Conservation (phyloP, 225 moss, liverwort and hornwort genomes). For the Climacium dendroides region DNA sequence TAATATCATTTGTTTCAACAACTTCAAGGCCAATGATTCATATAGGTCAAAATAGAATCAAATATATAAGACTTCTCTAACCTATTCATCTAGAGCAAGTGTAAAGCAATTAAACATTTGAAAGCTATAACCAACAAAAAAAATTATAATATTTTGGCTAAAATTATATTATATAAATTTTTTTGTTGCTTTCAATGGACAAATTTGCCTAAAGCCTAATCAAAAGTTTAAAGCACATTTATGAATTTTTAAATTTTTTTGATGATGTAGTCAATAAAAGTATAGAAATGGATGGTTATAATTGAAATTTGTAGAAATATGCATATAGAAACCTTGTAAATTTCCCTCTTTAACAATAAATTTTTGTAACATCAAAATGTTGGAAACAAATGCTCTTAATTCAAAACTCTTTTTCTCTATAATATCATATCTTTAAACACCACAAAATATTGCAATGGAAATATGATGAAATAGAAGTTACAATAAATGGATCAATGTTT, state of each 20-base stretch:
- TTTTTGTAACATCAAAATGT: neutral
- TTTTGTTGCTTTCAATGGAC: accelerated
- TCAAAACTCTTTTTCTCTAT: neutral
- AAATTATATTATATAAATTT: too few relatives aligned
- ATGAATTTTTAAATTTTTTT: neutral
- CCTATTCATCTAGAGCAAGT: accelerated
- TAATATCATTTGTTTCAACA: too few relatives aligned
- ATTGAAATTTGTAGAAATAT: neutral
- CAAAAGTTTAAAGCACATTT: too few relatives aligned
- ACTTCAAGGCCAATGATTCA: too few relatives aligned
- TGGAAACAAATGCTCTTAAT: accelerated
- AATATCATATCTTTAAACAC: neutral
- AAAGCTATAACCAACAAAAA: neutral
- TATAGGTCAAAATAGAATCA: too few relatives aligned
- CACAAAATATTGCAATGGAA: neutral
- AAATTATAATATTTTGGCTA: neutral
- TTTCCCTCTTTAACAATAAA: neutral
- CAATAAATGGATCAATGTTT: too few relatives aligned
- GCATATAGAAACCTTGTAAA: neutral
- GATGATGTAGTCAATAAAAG: neutral
- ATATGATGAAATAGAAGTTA: neutral
- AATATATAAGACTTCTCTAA: too few relatives aligned
- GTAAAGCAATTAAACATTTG: neutral
- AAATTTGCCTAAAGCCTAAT: neutral
- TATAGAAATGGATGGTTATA: neutral